Base-by-base conservation (phyloP, 352 stramenopile species). In the Globisporangium canariense region DNA sequence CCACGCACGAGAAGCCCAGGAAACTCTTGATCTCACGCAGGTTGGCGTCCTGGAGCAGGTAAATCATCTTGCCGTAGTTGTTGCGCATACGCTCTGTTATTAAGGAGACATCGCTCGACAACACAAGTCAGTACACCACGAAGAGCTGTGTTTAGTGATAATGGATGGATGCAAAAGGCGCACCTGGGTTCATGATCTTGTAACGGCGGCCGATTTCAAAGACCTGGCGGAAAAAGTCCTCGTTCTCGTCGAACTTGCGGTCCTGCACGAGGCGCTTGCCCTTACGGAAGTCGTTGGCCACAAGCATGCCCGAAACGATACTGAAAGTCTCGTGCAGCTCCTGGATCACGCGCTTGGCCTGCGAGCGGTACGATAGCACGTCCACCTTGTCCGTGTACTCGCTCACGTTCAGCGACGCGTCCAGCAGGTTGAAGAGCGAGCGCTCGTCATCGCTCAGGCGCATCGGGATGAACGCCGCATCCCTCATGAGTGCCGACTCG, bases 11-110 rank as follows among this genome's bases (percentile, higher is more conserved):
- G 62, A 97, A 96, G 34, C 85, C 87, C 0, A 97, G 61, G 60
- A 83, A 79, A 40, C 78, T 84, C 32, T 75, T 60, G 50, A 96
- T 86, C 36, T 91, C 82, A 10, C 81, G 75, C 54, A 89, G 68
- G 61, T 92, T 89, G 11, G 91, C 78, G 70, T 98, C 93, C 73
- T 98, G 93, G 25, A 98, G 67, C 62, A 98, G 69, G 74, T 97
- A 98, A 67, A 98, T 97, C 74, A 98, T 88, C 76, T 98, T 98
- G 56, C 93, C 93, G 72, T 98, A 98, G 58, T 93, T 97, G 64
- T 86, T 83, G 52, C 93, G 79, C 88, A 98, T 97, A 4, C 78
- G 76, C 53, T 88, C 81, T 75, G 50, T 13, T 46, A 25, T 25
- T 25, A 25, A 25, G 1, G 22, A 25, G 22, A 25, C 22, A 25